Conservation (phyloP, 2,329 filamentous ascomycete genomes). For the Davidsoniella eucalypti region DNA sequence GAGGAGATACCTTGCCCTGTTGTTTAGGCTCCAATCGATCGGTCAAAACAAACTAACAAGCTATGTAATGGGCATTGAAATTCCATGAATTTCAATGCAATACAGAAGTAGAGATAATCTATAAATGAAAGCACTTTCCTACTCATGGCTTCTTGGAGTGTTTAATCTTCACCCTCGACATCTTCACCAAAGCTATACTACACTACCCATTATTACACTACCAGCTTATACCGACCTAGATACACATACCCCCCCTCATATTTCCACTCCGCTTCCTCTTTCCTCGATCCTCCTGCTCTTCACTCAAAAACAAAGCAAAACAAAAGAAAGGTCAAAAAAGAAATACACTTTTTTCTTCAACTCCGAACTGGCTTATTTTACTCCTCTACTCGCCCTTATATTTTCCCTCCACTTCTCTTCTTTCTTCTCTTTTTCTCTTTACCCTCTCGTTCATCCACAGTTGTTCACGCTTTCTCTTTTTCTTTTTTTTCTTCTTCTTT, state of each 20-base stretch:
- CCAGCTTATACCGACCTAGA: background rate
- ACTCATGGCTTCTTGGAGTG: background rate
- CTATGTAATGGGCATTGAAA: too few species aligned
- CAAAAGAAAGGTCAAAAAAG: background rate
- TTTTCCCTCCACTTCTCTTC: slow-evolving; percentile 6
- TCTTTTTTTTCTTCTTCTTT: slow-evolving; percentile 1
- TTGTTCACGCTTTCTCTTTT: background rate
- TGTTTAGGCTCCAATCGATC: too few species aligned
- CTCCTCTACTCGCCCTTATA: slow-evolving; percentile 1
- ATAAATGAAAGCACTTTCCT: background rate
- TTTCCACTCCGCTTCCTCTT: background rate
- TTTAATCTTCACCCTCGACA: background rate
- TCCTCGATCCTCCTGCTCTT: background rate
- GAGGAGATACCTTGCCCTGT: too few species aligned
- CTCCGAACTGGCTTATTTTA: background rate
- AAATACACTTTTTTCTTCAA: too few species aligned
- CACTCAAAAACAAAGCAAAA: background rate
- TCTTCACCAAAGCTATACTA: background rate
- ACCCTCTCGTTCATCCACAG: background rate
- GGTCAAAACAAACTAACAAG: too few species aligned
- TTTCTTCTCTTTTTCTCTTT: slow-evolving; percentile 1
- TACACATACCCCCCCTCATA: background rate
- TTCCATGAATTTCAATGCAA: too few species aligned
- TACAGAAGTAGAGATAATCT: too few species aligned
- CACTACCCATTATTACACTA: background rate